These are phyloP conservation scores for Backusella mclennaniae DNA, from an alignment of 192 early-diverging fungal genomes.

Conservation along the genomic window DNA sequence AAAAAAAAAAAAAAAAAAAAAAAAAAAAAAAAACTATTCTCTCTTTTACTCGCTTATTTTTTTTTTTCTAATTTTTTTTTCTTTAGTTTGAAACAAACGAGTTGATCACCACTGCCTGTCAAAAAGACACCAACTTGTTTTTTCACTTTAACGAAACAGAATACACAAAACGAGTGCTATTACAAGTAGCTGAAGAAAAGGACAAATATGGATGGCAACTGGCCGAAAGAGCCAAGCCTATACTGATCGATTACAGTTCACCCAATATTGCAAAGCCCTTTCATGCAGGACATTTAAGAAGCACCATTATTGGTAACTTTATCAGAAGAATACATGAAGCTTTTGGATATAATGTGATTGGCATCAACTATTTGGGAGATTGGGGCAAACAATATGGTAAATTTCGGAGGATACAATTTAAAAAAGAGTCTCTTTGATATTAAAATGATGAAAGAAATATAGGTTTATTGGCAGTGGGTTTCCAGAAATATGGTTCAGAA, in stretches of 20 bases:
- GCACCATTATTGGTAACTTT: conserved; percentile 96
- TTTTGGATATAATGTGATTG: conserved; percentile 77
- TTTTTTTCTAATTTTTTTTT: too few relatives aligned
- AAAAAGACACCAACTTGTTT: conserved; percentile 63
- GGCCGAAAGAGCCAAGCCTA: conserved; percentile 16
- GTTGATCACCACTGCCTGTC: conserved; percentile 44
- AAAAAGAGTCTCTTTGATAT: neutral
- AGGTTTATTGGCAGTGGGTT: conserved; percentile 89
- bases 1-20: too few relatives aligned
- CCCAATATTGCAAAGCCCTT: conserved; percentile 99
- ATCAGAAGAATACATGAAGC: conserved; percentile 72
- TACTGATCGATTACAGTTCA: conserved; percentile 87
- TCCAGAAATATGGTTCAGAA: conserved; percentile 72
- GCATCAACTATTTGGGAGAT: conserved; percentile 96
- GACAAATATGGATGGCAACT: conserved; percentile 61
- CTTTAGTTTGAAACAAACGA: conserved; percentile 45
- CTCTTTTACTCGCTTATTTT: neutral
- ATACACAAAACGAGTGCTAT: conserved; percentile 49
- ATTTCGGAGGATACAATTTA: neutral
- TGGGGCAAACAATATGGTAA: conserved; percentile 98
- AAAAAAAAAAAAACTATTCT: too few relatives aligned
- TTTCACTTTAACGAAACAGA: conserved; percentile 56
- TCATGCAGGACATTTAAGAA: conserved; percentile 95
- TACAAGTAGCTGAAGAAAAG: conserved; percentile 47
- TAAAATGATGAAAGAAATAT: neutral